phyloP scores from a whole-genome alignment of 441 rosid species.

The Gossypium davidsonii region DNA sequence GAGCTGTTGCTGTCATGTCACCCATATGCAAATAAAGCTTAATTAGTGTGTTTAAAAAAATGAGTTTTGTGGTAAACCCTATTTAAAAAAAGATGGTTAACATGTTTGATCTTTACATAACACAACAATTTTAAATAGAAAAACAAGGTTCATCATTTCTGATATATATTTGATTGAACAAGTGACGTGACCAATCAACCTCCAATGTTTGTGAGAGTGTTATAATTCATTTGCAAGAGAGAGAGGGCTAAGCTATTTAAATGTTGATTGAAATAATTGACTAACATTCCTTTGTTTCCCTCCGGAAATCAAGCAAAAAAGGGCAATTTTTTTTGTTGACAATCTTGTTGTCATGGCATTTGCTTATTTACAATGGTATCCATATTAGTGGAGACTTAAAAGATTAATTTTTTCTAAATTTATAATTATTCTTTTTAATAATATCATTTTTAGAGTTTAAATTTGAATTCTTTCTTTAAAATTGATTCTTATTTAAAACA shows the following conservation, averaged over 20 bases:
- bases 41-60: too few species aligned
- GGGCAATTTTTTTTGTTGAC: neutral
- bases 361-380: too few species aligned
- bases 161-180: neutral
- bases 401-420: too few species aligned
- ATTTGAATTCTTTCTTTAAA: too few species aligned
- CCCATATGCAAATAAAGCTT: slow-evolving; percentile 13
- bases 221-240: neutral
- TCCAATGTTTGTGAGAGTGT: neutral
- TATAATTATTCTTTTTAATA: too few species aligned
- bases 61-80: neutral
- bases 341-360: neutral
- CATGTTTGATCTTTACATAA: slow-evolving; percentile 5
- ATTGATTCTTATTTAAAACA: too few species aligned
- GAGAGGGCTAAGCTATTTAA: neutral
- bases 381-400: too few species aligned
- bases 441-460: too few species aligned
- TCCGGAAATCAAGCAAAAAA: slow-evolving; percentile 9
- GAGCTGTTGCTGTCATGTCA: slow-evolving; percentile 65
- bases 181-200: slow-evolving; percentile 4
- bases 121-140: neutral
- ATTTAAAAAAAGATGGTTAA: neutral
- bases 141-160: too few species aligned
- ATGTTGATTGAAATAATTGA: neutral
- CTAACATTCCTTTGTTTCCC: slow-evolving; percentile 2